phyloP scores from a whole-genome alignment of 73 alveolate species.

The Paramecium sexaurelia region DNA sequence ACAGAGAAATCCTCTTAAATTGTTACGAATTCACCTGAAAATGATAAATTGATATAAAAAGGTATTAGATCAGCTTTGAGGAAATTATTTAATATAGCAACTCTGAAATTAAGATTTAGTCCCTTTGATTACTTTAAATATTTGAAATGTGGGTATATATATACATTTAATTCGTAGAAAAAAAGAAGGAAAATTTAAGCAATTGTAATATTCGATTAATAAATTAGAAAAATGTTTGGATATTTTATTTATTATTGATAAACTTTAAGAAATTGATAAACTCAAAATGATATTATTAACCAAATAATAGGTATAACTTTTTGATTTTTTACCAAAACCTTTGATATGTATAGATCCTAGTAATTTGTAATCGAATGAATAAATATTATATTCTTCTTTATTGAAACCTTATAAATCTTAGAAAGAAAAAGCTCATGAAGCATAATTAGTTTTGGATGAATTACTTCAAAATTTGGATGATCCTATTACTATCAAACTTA shows the following conservation, averaged over 20 bases:
- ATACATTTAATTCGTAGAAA: background rate
- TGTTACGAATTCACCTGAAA: background rate
- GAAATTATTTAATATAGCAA: background rate
- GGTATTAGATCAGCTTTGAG: background rate
- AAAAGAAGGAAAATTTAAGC: background rate
- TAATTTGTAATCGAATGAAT: background rate
- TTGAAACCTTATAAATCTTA: background rate
- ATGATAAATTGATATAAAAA: background rate
- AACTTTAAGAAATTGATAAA: conserved; percentile 66
- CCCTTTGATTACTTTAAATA: background rate
- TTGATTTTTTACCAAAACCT: conserved; percentile 67
- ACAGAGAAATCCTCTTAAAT: background rate
- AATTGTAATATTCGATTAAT: background rate
- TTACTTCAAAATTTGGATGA: conserved; percentile 13
- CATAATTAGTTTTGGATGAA: conserved; percentile 1
- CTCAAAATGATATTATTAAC: conserved; percentile 51
- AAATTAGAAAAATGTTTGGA: conserved; percentile 58
- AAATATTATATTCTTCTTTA: background rate
- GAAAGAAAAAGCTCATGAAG: conserved; percentile 22
- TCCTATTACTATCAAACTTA: background rate
- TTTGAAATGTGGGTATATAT: background rate
- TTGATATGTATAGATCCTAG: background rate
- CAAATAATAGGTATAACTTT: conserved; percentile 16
- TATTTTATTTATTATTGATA: conserved; percentile 43
- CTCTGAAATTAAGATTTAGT: background rate